Evolutionary conservation across 768 basidiomycete species (phyloP).

Genomic region (Cyclocybe cylindracea): DNA sequence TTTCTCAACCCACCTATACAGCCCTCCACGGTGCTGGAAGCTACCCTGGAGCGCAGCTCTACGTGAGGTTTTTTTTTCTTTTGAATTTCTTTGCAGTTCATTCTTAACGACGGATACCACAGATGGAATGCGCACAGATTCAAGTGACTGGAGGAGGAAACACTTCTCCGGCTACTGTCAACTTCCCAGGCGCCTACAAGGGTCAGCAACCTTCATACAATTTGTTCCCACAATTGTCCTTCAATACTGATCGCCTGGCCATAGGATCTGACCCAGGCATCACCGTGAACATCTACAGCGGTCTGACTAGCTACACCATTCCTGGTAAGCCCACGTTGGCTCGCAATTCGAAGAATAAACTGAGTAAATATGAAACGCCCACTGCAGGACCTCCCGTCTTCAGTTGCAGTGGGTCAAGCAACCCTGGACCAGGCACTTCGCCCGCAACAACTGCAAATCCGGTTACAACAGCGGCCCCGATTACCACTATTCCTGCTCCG

Average conservation of each 20-base stretch:
- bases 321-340: constrained; percentile 29
- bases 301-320: constrained; percentile 38
- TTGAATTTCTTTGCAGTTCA: background rate
- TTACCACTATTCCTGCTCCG: too few species aligned
- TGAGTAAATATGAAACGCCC: background rate
- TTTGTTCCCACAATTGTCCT: background rate
- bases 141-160: constrained; percentile 46
- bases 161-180: constrained; percentile 42
- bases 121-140: constrained; percentile 50
- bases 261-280: constrained; percentile 46
- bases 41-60: constrained; percentile 58
- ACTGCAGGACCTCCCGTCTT: too few species aligned
- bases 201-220: constrained; percentile 18
- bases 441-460: too few species aligned
- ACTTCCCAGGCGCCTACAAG: constrained; percentile 49
- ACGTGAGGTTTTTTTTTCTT: constrained; percentile 30
- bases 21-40: constrained; percentile 44
- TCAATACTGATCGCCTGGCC: background rate
- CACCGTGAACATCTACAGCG: constrained; percentile 43
- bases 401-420: too few species aligned
- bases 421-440: too few species aligned
- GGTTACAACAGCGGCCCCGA: background rate
- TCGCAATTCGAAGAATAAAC: too few species aligned
- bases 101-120: background rate
- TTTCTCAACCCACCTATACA: constrained; percentile 11